These are phyloP conservation scores for Oemleria cerasiformis DNA, from an alignment of 306 rosid genomes.

Conservation along the genomic window DNA sequence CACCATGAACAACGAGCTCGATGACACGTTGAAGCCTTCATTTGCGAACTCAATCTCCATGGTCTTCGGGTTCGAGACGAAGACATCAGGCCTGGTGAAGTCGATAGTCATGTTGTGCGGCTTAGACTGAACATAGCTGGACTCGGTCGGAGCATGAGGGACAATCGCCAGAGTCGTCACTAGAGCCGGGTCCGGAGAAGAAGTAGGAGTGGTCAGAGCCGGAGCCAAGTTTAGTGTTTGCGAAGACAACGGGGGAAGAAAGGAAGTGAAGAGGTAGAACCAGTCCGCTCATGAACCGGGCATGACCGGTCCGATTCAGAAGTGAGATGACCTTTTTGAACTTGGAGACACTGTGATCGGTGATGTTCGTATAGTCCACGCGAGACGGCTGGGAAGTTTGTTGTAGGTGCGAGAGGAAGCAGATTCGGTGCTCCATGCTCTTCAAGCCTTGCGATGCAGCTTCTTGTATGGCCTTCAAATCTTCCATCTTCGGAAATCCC, in stretches of 20 bases:
- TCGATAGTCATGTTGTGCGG: constrained; percentile 68
- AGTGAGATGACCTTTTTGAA: constrained; percentile 65
- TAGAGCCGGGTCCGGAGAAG: constrained; percentile 31
- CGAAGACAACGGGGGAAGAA: constrained; percentile 18
- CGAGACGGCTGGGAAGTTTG: constrained; percentile 23
- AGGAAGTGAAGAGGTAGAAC: constrained; percentile 30
- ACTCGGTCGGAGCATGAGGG: constrained; percentile 14
- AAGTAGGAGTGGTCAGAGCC: constrained; percentile 22
- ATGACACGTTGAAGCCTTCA: constrained; percentile 74
- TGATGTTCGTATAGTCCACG: constrained; percentile 50
- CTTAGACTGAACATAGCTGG: constrained; percentile 40
- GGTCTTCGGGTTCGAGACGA: constrained; percentile 35
- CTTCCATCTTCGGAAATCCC: constrained; percentile 59
- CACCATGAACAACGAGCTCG: constrained; percentile 77
- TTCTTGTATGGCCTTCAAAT: constrained; percentile 70
- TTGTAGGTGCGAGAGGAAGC: constrained; percentile 47
- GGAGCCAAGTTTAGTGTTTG: background rate
- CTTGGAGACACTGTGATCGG: constrained; percentile 64
- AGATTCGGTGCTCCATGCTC: constrained; percentile 70
- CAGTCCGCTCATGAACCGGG: constrained; percentile 90
- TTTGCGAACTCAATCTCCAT: constrained; percentile 59
- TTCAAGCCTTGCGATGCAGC: constrained; percentile 74
- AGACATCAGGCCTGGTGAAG: constrained; percentile 55
- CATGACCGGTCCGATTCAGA: constrained; percentile 78
- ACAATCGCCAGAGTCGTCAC: too few species aligned